Base-by-base conservation (phyloP, 805 yeast species). In the Kazachstania kunashirensis region DNA sequence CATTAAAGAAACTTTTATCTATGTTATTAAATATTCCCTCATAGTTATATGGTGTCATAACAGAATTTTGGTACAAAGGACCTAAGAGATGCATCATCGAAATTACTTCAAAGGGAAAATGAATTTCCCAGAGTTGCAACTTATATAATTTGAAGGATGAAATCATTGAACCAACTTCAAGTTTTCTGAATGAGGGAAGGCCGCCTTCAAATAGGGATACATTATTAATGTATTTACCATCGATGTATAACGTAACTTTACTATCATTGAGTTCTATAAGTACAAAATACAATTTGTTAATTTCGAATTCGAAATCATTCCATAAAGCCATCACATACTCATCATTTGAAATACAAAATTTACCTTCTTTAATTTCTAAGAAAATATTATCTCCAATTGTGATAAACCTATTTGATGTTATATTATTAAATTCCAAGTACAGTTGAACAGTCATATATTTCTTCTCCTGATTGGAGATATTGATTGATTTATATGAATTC, bases 91-190 rank as follows among this genome's bases (percentile, higher is more conserved):
- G 16, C 28, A 39, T 34, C 21, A 35, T 6, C n/a, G 35, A 26
- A 11, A 39, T 28, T 11, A 33, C 31, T n/a, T 31, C 36, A 6
- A 17, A 6, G 4, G 41, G 19, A 12, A 41, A 23, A 6, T 8
- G 18, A 6, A 14, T 5, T 9, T 41, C 30, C 48, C 48, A 53
- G 2, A 49, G 30, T 15, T 24, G 31, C 5, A 52, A 40, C n/a
- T 44, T 37, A 28, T 32, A 54, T 11, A 57, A 36, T 33, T 46
- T 53, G n/a, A 62, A 48, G 2, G 62, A 47, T 6, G 58, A 46
- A 15, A 53, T 55, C 42, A 59, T 55, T 2, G 62, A 52, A 7
- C 62, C 65, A 20, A 63, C 12, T 25, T 50, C 56, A n/a, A 62
- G 12, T 5, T 24, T 29, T 4, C 43, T 33, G 12, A 44, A 36